These are phyloP conservation scores for Tetracladium setigerum DNA, from an alignment of 495 filamentous ascomycete species.

Conservation along the genomic window DNA sequence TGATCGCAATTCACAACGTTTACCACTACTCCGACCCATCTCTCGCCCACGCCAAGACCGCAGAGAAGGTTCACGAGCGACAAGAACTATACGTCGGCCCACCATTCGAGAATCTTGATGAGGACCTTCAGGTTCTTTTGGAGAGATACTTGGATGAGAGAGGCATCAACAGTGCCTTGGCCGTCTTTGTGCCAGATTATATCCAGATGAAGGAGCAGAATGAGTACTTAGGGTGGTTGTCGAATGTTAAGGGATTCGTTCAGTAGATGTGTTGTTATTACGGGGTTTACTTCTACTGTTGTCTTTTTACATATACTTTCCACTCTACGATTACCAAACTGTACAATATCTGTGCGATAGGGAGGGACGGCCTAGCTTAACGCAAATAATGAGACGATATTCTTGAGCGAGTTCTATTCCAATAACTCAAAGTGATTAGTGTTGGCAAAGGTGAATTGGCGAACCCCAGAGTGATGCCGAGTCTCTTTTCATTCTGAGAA, in stretches of 20 bases:
- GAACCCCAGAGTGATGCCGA: too few relatives aligned
- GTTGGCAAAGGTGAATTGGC: too few relatives aligned
- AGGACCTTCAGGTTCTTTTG: constrained; percentile 85
- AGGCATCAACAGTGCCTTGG: constrained; percentile 80
- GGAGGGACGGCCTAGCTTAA: too few relatives aligned
- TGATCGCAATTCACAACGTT: constrained; percentile 84
- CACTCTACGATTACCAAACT: constrained; percentile 4
- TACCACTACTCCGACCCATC: constrained; percentile 74
- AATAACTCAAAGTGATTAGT: too few relatives aligned
- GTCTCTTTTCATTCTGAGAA: too few relatives aligned
- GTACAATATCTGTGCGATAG: too few relatives aligned
- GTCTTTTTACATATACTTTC: constrained; percentile 19
- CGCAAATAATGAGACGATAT: too few relatives aligned
- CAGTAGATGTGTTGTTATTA: constrained; percentile 35
- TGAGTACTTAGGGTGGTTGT: constrained; percentile 90
- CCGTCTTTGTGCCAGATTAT: constrained; percentile 89
- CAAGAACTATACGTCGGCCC: constrained; percentile 83
- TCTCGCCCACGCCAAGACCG: constrained; percentile 47
- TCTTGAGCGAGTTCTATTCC: too few relatives aligned
- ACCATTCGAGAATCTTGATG: constrained; percentile 88
- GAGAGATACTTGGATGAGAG: constrained; percentile 94
- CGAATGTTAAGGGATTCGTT: constrained; percentile 72
- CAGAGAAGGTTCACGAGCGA: constrained; percentile 41
- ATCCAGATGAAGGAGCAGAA: constrained; percentile 98
- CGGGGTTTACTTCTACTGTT: constrained; percentile 11